Conservation (phyloP, 2,329 filamentous ascomycete genomes). For the Sporothrix brasiliensis region DNA sequence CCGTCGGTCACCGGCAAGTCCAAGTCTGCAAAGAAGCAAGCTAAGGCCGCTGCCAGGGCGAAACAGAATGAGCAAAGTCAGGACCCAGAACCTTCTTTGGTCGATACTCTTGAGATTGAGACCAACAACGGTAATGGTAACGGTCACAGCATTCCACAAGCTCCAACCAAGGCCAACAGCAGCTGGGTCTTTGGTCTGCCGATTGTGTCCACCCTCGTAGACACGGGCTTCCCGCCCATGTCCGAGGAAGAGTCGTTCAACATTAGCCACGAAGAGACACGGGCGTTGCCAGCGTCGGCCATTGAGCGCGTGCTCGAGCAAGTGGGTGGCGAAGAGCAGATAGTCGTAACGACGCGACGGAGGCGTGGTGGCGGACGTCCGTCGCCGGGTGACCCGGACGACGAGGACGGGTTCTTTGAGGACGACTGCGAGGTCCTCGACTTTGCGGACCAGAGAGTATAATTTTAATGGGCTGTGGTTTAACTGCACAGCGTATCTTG, state of each 20-base stretch:
- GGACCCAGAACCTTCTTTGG: not conserved
- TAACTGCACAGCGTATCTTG: not conserved
- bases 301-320: slow-evolving; percentile 65
- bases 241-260: slow-evolving; percentile 57
- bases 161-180: slow-evolving; percentile 26
- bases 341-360: slow-evolving; percentile 81
- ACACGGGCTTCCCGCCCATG: slow-evolving; percentile 53
- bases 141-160: not conserved
- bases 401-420: slow-evolving; percentile 83
- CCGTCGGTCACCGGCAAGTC: not conserved
- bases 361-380: slow-evolving; percentile 62
- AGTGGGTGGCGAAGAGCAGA: slow-evolving; percentile 65
- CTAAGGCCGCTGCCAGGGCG: slow-evolving; percentile 21
- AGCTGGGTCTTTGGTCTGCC: slow-evolving; percentile 65
- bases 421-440: slow-evolving; percentile 91
- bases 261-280: slow-evolving; percentile 56
- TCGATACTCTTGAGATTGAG: not conserved
- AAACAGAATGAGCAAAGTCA: not conserved
- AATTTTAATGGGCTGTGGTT: slow-evolving; percentile 36
- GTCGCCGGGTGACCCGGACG: slow-evolving; percentile 34
- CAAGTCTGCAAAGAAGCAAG: slow-evolving; percentile 26
- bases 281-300: slow-evolving; percentile 63
- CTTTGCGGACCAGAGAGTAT: slow-evolving; percentile 74
- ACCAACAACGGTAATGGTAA: not conserved
- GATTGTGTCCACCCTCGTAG: slow-evolving; percentile 55